Evolutionary conservation across 1,139 yeast genomes (phyloP), one percentile per base, ranked within the genome.

Genomic region (Keqinozyma sinolaborantium): DNA sequence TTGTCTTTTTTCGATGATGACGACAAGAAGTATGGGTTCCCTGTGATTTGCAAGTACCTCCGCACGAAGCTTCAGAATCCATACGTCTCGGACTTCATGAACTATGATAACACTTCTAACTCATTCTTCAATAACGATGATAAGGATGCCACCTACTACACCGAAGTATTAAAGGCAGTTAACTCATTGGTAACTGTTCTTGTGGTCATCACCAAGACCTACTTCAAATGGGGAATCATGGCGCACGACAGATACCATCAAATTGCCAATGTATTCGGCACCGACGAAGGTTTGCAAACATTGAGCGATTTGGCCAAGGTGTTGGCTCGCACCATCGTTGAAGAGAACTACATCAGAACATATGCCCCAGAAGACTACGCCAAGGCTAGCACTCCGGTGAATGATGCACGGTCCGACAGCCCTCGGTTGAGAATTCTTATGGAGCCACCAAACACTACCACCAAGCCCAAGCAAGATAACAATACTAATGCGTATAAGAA

Each of bases 401-500:
- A 56, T 2, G 58, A 56, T 5, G 32, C 42, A 5, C 48, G 53
- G n/a, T 44, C 35, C 13, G 64, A 57, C 18, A 46, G 49, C 24
- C 64, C 70, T 4, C 70, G 70, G 3, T 41, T 66, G 5, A 64
- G 61, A 30, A 48, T 68, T 5, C 56, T 54, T 35, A 47, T 63
- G 2, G 63, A 60, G 3, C 58, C 61, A 14, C 69, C 71, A 0
- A 21, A 50, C 26, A 42, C 58, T 26, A 35, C 35, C 2, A 27
- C 25, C 7, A 46, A 54, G 30, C 58, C 53, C n/a, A 45, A 51
- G 15, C 58, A 58, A 32, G 56, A 51, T 33, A 70, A 67, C 23
- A 65, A 64, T 8, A 67, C 73, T 4, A 66, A 71, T 28, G 72
- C 73, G 39, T 77, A 64, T 55, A 83, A 82, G 44, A 83, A 83